phyloP scores from a whole-genome alignment of 768 basidiomycete genomes.

The Russula abietina region DNA sequence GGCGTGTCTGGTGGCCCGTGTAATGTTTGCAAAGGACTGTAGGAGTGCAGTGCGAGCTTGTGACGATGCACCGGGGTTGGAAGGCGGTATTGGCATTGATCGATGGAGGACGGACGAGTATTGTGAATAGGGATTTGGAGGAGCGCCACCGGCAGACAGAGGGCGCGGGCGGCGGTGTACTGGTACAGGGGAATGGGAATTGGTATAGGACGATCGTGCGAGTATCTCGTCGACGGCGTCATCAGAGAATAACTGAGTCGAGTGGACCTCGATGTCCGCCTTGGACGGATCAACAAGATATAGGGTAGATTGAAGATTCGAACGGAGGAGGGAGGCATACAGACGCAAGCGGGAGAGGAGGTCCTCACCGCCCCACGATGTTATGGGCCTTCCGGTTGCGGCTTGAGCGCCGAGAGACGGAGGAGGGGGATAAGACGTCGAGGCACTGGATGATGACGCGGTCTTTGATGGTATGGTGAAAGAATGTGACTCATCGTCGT shows the following conservation, averaged over 20 bases:
- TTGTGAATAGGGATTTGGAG: slow-evolving; percentile 52
- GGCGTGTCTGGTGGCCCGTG: slow-evolving; percentile 85
- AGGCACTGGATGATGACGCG: slow-evolving; percentile 33
- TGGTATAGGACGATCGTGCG: slow-evolving; percentile 67
- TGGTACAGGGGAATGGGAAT: slow-evolving; percentile 79
- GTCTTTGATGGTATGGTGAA: slow-evolving; percentile 47
- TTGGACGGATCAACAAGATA: slow-evolving; percentile 91
- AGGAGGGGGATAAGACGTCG: slow-evolving; percentile 58
- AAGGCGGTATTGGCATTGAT: slow-evolving; percentile 53
- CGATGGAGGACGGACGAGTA: slow-evolving; percentile 77
- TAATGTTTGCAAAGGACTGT: slow-evolving; percentile 93
- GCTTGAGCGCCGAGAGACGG: slow-evolving; percentile 44
- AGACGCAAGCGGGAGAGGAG: slow-evolving; percentile 67
- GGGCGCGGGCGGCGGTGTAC: slow-evolving; percentile 72
- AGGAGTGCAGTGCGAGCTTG: slow-evolving; percentile 77
- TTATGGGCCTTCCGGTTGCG: slow-evolving; percentile 34
- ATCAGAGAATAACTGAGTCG: slow-evolving; percentile 75
- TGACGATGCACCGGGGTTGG: slow-evolving; percentile 49
- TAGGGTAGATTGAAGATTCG: slow-evolving; percentile 75
- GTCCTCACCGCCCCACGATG: slow-evolving; percentile 85
- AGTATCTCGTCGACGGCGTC: slow-evolving; percentile 86
- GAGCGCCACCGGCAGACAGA: slow-evolving; percentile 35
- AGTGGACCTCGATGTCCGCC: slow-evolving; percentile 89
- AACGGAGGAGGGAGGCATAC: slow-evolving; percentile 79
- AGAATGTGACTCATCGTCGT: slow-evolving; percentile 92